A percentile compares a stretch with the other conserved stretches of the same genome.
Evolutionary conservation across 495 filamentous ascomycete species (phyloP).

Genomic region (Acidomyces sp.): DNA sequence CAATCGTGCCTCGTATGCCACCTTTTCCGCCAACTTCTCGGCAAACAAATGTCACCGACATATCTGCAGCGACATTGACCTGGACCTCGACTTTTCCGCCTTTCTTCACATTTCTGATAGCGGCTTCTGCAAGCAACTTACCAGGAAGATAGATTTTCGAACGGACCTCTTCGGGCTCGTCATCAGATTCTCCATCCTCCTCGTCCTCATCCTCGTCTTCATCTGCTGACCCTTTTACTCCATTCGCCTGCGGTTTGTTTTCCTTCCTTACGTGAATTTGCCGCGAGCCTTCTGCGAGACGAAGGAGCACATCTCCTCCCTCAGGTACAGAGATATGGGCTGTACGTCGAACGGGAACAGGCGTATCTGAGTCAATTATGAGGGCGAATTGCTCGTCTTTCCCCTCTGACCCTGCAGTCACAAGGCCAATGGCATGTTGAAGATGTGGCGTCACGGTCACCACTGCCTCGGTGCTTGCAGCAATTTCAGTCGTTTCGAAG

Average conservation of each 20-base stretch:
- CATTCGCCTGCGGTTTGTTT: constrained; percentile 59
- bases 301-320: constrained; percentile 76
- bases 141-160: constrained; percentile 90
- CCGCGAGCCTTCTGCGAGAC: constrained; percentile 69
- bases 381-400: constrained; percentile 65
- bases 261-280: constrained; percentile 85
- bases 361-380: constrained; percentile 71
- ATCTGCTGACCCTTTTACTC: no score
- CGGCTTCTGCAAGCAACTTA: constrained; percentile 71
- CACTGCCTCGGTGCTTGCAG: constrained; percentile 87
- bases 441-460: constrained; percentile 90
- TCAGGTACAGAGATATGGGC: constrained; percentile 58
- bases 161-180: constrained; percentile 73
- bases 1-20: constrained; percentile 62
- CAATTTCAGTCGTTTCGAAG: constrained; percentile 85
- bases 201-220: constrained; percentile 55
- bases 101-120: constrained; percentile 69
- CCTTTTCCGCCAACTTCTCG: constrained; percentile 77
- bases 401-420: constrained; percentile 49
- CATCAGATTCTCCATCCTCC: constrained; percentile 52
- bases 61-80: constrained; percentile 67
- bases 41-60: constrained; percentile 63
- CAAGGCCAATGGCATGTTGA: constrained; percentile 72
- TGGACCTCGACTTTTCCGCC: constrained; percentile 85
- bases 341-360: constrained; percentile 73